Evolutionary conservation across 164 flowering plant genomes (phyloP), one percentile per base, ranked within the genome.

Genomic region (Liriodendron chinense): DNA sequence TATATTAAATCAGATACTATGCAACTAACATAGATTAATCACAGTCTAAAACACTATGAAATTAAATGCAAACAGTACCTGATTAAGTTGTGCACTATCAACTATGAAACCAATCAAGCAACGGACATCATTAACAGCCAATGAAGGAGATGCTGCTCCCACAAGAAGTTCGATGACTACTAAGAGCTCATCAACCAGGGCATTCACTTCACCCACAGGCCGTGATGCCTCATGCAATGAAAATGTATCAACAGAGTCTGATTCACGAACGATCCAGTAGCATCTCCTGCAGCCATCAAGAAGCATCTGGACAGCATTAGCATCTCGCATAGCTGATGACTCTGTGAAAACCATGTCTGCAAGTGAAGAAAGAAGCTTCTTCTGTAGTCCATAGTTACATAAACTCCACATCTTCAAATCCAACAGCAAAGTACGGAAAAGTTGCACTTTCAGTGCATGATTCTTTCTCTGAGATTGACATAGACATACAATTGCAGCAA

Each of bases 271-370:
- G 65, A 86, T 84, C 99, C 98, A 96, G 83, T 94, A 96, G 87
- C 99, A 96, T 83, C 90, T 87, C 82, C 98, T 86, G 86, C 98
- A 94, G 77, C 98, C 94, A 87, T 96, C 99, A 72, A 96, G 91
- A 83, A 96, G 99, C 93, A 89, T 88, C 86, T 96, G 98, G 77
- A 96, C 87, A 76, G 98, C 99, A 83, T 93, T 94, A 47, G 98
- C 98, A 85, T 91, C 98, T 71, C 96, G 85, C 99, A 96, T 91
- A 18, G 87, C 94, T 70, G 84, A 85, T 66, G 98, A 85, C 84
- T 94, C 98, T 14, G 98, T 89, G 84, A 96, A 96, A 80, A 96
- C 99, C 98, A 96, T 96, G 85, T 96, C 99, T 48, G 96, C 97
- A 76, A 96, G 92, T 25, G 98, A 96, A 22, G 99, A 94, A 9